Conservation (phyloP, 2,329 filamentous ascomycete species). For the Aspergillus versicolor region DNA sequence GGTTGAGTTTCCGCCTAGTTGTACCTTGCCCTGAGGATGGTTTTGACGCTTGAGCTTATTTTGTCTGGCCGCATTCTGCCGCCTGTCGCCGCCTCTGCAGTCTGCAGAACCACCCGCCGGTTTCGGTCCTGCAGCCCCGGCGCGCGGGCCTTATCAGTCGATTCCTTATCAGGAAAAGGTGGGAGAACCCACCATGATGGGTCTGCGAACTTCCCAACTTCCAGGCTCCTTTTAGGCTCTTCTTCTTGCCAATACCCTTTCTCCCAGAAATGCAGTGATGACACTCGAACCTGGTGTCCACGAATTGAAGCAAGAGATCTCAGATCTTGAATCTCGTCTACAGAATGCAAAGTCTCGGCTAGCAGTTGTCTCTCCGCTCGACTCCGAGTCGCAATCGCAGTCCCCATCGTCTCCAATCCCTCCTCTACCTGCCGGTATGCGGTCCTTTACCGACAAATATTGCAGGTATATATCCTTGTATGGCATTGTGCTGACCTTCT, state of each 20-base stretch:
- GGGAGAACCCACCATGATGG: no score
- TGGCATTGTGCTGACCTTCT: background rate
- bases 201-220: no score
- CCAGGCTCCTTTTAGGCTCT: background rate
- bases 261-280: slow-evolving; percentile 20
- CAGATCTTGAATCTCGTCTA: slow-evolving; percentile 49
- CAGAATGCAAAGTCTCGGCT: slow-evolving; percentile 46
- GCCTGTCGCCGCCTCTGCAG: background rate
- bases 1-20: background rate
- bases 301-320: slow-evolving; percentile 40
- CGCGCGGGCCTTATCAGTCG: background rate
- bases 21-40: background rate
- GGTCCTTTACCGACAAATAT: background rate
- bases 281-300: slow-evolving; percentile 16
- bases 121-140: background rate
- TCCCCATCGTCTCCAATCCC: background rate
- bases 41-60: background rate
- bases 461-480: background rate
- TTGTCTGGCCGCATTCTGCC: slow-evolving; percentile 1
- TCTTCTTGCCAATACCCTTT: slow-evolving; percentile 4
- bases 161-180: background rate
- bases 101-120: background rate
- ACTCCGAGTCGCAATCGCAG: background rate
- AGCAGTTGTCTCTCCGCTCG: slow-evolving; percentile 18
- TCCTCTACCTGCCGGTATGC: slow-evolving; percentile 12